A percentile compares a stretch with the other conserved stretches of the same genome.
Conservation (phyloP, 2,329 filamentous ascomycete genomes). For the Colletotrichum lindemuthianum region DNA sequence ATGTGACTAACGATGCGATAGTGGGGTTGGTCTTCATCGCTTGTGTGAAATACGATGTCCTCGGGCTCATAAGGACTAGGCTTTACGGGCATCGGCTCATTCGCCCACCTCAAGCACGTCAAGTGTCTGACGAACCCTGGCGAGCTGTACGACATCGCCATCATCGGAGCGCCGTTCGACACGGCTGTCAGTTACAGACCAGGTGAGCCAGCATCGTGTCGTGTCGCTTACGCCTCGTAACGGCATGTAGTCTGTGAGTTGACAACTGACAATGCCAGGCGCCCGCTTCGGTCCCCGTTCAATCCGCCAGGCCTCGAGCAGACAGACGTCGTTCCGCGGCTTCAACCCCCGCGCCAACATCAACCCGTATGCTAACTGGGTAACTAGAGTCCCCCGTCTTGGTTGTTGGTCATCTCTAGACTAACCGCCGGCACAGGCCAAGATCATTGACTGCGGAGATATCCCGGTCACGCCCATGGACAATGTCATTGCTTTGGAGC, state of each 20-base stretch:
- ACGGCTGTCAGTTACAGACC: conserved; percentile 77
- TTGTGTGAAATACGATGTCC: background rate
- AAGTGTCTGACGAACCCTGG: conserved; percentile 75
- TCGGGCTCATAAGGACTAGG: conserved; percentile 56
- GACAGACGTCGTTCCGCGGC: conserved; percentile 82
- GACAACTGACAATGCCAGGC: conserved; percentile 47
- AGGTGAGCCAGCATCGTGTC: conserved; percentile 53
- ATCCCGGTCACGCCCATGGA: conserved; percentile 89
- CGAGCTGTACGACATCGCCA: conserved; percentile 74
- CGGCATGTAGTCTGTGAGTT: background rate
- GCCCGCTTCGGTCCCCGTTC: conserved; percentile 88
- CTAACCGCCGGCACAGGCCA: conserved; percentile 52
- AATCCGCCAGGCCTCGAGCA: conserved; percentile 83
- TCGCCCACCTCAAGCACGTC: conserved; percentile 75
- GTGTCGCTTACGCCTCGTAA: too few relatives aligned
- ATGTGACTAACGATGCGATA: conserved; percentile 14
- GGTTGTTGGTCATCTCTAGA: too few relatives aligned
- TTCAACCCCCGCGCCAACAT: conserved; percentile 83
- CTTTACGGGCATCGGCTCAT: conserved; percentile 80
- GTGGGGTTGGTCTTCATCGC: conserved; percentile 33
- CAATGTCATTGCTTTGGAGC: conserved; percentile 80
- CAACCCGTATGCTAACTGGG: conserved; percentile 84
- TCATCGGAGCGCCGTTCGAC: conserved; percentile 79
- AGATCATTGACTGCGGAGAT: conserved; percentile 88
- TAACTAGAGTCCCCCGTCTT: too few relatives aligned